Evolutionary conservation across 768 basidiomycete genomes (phyloP).

Genomic region (Psilocybe tampanensis): DNA sequence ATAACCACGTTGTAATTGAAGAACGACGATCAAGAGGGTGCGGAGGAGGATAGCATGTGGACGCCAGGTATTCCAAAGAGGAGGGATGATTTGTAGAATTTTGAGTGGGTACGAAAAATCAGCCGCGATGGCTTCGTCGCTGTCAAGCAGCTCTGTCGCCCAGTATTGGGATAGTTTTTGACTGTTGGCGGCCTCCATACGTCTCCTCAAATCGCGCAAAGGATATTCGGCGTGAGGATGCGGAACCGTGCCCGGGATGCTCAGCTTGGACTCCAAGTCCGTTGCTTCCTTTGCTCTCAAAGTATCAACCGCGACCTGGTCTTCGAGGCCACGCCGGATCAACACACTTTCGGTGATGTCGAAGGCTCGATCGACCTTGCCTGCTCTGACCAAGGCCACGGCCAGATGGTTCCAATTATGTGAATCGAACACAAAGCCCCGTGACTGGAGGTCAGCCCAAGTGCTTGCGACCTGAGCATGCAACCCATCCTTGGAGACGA

Average conservation of each 20-base stretch:
- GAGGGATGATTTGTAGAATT: conserved; percentile 63
- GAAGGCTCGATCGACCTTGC: conserved; percentile 83
- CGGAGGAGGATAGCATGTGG: conserved; percentile 56
- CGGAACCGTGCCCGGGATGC: not conserved
- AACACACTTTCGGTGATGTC: conserved; percentile 80
- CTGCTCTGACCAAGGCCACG: conserved; percentile 75
- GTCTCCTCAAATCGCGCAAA: not conserved
- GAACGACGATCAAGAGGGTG: conserved; percentile 47
- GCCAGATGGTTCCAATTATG: conserved; percentile 92
- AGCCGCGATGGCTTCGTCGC: conserved; percentile 14
- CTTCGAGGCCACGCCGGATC: conserved; percentile 45
- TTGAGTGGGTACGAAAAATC: conserved; percentile 39
- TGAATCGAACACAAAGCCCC: conserved; percentile 79
- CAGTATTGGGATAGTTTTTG: not conserved
- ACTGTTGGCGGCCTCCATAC: not conserved
- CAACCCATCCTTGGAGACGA: conserved; percentile 62
- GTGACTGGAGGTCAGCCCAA: conserved; percentile 65
- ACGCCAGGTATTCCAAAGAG: conserved; percentile 66
- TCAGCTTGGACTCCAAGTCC: conserved; percentile 6
- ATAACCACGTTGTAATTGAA: conserved; percentile 52
- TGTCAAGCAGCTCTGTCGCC: conserved; percentile 14
- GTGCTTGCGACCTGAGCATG: conserved; percentile 61
- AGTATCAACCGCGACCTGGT: not conserved
- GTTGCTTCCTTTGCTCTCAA: conserved; percentile 1
- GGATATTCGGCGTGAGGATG: conserved; percentile 4